Evolutionary conservation across 2,329 filamentous ascomycete genomes (phyloP).

Genomic region (Aspergillus sergii): DNA sequence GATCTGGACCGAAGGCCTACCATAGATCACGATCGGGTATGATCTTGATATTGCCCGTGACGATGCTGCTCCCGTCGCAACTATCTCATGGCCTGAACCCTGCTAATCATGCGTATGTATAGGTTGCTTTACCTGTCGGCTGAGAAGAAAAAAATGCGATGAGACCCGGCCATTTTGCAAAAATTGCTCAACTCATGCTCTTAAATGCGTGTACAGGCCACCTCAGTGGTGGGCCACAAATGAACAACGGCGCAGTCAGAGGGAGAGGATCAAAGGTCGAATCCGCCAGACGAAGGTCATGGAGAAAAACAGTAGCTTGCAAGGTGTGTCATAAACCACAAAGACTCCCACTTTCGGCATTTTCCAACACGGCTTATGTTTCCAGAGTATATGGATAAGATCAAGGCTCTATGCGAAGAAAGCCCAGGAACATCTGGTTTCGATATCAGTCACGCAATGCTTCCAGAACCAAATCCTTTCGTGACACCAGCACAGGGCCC

Average conservation of each 20-base stretch:
- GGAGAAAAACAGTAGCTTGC: slow-evolving; percentile 69
- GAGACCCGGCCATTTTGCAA: slow-evolving; percentile 63
- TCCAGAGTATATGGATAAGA: slow-evolving; percentile 18
- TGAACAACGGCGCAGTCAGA: slow-evolving; percentile 79
- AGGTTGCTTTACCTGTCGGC: slow-evolving; percentile 69
- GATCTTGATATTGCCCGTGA: background rate
- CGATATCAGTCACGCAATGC: slow-evolving; percentile 7
- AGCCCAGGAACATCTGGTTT: background rate
- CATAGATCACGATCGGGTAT: slow-evolving; percentile 15
- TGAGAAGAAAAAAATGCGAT: slow-evolving; percentile 70
- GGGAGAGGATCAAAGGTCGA: slow-evolving; percentile 91
- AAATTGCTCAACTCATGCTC: slow-evolving; percentile 70
- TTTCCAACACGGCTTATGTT: background rate
- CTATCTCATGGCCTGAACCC: background rate
- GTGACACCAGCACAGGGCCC: background rate
- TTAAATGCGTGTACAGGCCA: slow-evolving; percentile 91
- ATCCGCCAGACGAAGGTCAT: slow-evolving; percentile 95
- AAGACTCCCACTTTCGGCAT: background rate
- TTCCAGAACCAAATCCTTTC: background rate
- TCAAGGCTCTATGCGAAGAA: slow-evolving; percentile 9
- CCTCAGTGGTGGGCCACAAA: slow-evolving; percentile 96
- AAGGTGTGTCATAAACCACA: slow-evolving; percentile 31
- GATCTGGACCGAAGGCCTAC: background rate
- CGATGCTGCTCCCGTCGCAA: background rate
- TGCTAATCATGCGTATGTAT: slow-evolving; percentile 5